Base-by-base conservation (phyloP, 2,329 filamentous ascomycete genomes). In the Botrytis squamosa region DNA sequence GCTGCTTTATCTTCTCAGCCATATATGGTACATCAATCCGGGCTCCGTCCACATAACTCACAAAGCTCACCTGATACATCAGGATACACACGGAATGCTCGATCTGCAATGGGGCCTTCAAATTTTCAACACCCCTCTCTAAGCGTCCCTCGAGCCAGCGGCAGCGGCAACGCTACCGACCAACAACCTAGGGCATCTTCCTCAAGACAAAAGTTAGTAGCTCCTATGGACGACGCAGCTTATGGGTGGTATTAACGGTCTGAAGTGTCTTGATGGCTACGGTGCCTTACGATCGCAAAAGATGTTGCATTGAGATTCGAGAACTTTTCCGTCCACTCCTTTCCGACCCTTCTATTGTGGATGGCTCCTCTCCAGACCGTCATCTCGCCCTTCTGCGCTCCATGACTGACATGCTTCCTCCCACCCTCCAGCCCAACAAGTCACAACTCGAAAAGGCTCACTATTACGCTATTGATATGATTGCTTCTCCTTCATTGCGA, bases 391-490 rank as follows among this genome's bases (percentile, higher is more conserved):
- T 79, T 62, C 76, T 81, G n/a, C 67, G 74, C 69, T 76, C 77
- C 12, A 76, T 82, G 71, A 80, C 76, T n/a, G 79, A 80, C 14
- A 78, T 77, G 8, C 77, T 84, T 29, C 83, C 83, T 1, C 71
- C 64, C 29, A 67, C 79, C 14, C 76, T 85, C 10, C 82, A 82
- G 75, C 83, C 83, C 7, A 83, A 79, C n/a, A 78, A 81, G 73
- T 75, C 80, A 40, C 83, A 85, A 73, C 80, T 84, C 9, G 79
- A 81, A 38, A 83, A 80, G 4, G 80, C 83, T 25, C 83, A 85
- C 73, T 83, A 83, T 75, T 82, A 81, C 69, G 83, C 82, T 70
- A 84, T 85, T 72, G 83, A 85, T 74, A 79, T 84, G 79, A 79
- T 84, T 29, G 82, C 83, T 18, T 84, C 83, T 12, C 82, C 82